Percentiles rank a stretch among this genome's conserved stretches.
Conservation (phyloP, 2,329 filamentous ascomycete genomes). For the Diaporthe sp. region DNA sequence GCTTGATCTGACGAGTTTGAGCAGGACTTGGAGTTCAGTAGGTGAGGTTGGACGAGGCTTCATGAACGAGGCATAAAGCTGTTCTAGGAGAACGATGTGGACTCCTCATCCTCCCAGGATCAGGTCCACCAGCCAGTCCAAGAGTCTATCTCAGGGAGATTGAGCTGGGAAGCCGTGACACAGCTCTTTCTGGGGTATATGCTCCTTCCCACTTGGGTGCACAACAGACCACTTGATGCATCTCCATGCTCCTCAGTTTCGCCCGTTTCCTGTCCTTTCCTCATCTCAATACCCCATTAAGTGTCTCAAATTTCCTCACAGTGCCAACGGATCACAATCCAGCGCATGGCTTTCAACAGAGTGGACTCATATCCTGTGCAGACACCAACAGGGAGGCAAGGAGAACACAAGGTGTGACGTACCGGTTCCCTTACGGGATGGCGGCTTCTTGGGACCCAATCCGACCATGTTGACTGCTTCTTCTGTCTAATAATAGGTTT, state of each 20-base stretch:
- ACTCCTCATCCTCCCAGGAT: background rate
- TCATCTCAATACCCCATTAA: background rate
- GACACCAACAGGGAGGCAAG: constrained; percentile 7
- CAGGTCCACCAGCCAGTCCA: background rate
- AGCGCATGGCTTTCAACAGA: background rate
- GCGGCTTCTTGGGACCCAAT: constrained; percentile 72
- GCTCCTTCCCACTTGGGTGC: constrained; percentile 29
- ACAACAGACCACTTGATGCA: background rate
- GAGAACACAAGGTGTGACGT: constrained; percentile 40
- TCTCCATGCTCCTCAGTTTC: background rate
- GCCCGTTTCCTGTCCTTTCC: background rate
- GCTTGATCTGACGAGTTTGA: background rate
- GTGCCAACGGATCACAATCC: background rate
- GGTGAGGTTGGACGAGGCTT: background rate
- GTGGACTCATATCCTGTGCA: background rate
- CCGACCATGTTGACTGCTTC: constrained; percentile 66
- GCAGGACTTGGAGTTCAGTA: background rate
- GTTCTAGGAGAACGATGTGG: background rate
- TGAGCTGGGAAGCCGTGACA: background rate
- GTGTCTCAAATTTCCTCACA: background rate
- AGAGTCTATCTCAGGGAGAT: background rate
- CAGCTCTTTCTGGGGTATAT: background rate
- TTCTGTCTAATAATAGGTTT: background rate
- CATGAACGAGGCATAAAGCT: background rate
- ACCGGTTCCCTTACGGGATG: constrained; percentile 66